These are phyloP conservation scores for Globisporangium recalcitrans DNA, from an alignment of 352 stramenopile species.

Conservation along the genomic window DNA sequence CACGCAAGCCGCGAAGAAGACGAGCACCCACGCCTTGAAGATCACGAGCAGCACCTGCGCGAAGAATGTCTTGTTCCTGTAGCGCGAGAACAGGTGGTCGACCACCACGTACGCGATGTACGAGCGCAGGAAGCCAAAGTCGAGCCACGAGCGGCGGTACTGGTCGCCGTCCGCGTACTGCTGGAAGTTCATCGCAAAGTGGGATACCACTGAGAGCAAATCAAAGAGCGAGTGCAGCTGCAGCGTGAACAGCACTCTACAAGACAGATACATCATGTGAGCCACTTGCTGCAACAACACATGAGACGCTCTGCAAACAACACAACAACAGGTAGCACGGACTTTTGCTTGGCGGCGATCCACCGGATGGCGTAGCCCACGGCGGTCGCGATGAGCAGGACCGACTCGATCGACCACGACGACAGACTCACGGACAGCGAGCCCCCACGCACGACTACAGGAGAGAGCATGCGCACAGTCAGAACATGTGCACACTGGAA, in stretches of 20 bases:
- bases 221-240: conserved; percentile 75
- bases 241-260: conserved; percentile 54
- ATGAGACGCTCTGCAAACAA: neutral
- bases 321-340: too few species aligned
- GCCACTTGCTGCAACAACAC: neutral
- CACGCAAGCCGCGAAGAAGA: conserved; percentile 80
- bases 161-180: conserved; percentile 51
- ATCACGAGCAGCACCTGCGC: conserved; percentile 71
- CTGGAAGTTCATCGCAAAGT: conserved; percentile 75
- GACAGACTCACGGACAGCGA: conserved; percentile 66
- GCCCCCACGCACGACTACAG: conserved; percentile 64
- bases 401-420: conserved; percentile 78
- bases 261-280: neutral
- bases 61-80: conserved; percentile 78
- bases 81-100: conserved; percentile 58
- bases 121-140: conserved; percentile 81
- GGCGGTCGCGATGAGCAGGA: conserved; percentile 63
- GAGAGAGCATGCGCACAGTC: neutral
- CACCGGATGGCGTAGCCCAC: conserved; percentile 72
- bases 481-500: neutral
- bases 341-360: conserved; percentile 83
- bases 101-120: conserved; percentile 85
- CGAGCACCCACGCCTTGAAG: conserved; percentile 70
- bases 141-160: conserved; percentile 70
- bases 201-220: conserved; percentile 73